These are phyloP conservation scores for Borovskyia barvae DNA, from an alignment of 208 protist genomes.

Conservation along the genomic window DNA sequence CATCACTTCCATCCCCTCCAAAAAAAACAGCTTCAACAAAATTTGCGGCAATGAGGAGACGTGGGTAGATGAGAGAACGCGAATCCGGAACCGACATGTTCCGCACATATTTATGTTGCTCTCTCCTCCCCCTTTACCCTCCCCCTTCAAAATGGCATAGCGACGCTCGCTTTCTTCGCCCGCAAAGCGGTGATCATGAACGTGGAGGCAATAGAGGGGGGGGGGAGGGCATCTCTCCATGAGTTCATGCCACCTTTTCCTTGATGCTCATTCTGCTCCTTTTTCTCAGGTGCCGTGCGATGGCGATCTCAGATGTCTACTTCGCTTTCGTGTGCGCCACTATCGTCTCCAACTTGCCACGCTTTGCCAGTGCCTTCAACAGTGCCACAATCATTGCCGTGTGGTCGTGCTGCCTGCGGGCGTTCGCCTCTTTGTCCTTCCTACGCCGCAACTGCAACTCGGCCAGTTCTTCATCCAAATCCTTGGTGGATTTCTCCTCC, in stretches of 20 bases:
- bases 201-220: neutral
- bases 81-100: no score
- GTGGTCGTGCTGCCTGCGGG: conserved; percentile 97
- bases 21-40: no score
- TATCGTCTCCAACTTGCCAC: conserved; percentile 79
- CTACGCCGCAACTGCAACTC: conserved; percentile 43
- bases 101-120: no score
- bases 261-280: neutral
- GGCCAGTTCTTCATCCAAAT: conserved; percentile 57
- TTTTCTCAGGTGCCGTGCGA: neutral
- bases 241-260: no score
- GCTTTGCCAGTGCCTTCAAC: conserved; percentile 92
- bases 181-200: neutral
- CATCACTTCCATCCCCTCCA: no score
- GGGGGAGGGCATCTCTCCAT: no score
- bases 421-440: conserved; percentile 89
- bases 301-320: no score
- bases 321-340: conserved; percentile 23
- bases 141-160: no score
- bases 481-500: conserved; percentile 51
- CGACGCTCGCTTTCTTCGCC: no score
- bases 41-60: no score
- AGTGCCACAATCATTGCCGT: conserved; percentile 95
- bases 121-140: no score
- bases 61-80: no score